These are phyloP conservation scores for Clitocybe nebularis DNA, from an alignment of 1,284 basidiomycete genomes.

Conservation along the genomic window DNA sequence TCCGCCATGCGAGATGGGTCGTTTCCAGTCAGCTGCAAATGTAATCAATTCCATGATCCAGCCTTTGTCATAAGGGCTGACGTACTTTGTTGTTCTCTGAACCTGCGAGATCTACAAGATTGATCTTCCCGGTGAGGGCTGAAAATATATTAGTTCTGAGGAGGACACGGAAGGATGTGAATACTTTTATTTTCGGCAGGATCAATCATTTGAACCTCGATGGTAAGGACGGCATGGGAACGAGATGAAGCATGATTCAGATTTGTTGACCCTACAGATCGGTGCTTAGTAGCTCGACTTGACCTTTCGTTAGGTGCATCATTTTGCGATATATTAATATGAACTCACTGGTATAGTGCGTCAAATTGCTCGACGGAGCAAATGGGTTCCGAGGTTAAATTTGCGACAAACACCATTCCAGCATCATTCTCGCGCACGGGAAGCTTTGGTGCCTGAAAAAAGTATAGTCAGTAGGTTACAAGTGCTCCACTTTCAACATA, in stretches of 20 bases:
- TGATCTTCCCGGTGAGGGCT: constrained; percentile 72
- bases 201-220: constrained; percentile 57
- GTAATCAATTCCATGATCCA: too few species aligned
- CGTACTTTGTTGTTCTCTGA: constrained; percentile 82
- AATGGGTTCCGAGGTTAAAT: constrained; percentile 54
- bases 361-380: constrained; percentile 58
- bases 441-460: constrained; percentile 66
- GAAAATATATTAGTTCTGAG: constrained; percentile 2
- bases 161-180: not conserved
- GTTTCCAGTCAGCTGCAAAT: constrained; percentile 76
- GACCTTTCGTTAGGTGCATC: constrained; percentile 1
- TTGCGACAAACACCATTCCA: constrained; percentile 78
- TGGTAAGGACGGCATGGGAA: constrained; percentile 77
- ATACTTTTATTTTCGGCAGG: constrained; percentile 45
- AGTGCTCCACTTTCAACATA: constrained; percentile 5
- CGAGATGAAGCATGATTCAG: constrained; percentile 78
- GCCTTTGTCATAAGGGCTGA: too few species aligned
- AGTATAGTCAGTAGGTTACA: constrained; percentile 2
- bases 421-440: constrained; percentile 70
- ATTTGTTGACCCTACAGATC: constrained; percentile 81
- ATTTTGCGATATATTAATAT: too few species aligned
- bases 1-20: constrained; percentile 77
- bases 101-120: constrained; percentile 82
- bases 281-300: constrained; percentile 63
- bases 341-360: constrained; percentile 55